Evolutionary conservation across 2,329 filamentous ascomycete genomes (phyloP).

Genomic region (Diaporthe vexans): DNA sequence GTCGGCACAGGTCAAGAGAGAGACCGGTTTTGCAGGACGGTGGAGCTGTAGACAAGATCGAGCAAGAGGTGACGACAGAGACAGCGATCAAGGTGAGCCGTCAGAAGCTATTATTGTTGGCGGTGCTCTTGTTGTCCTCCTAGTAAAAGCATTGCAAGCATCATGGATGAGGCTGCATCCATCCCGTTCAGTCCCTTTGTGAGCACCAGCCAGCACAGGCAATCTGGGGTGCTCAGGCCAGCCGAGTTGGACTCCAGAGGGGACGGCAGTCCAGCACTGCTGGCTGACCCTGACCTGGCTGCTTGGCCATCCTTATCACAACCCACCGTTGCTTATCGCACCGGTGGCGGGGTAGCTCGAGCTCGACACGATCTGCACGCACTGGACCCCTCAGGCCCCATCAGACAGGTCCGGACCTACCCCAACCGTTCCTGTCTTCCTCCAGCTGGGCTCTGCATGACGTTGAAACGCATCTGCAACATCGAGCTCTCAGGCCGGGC

Average conservation of each 20-base stretch:
- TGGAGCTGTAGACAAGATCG: not conserved
- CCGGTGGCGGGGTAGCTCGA: slow-evolving; percentile 30
- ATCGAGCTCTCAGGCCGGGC: not conserved
- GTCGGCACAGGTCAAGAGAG: not conserved
- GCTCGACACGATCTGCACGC: slow-evolving; percentile 28
- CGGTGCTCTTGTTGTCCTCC: not conserved
- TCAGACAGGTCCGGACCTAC: slow-evolving; percentile 11
- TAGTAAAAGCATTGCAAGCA: not conserved
- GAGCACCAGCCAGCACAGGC: no score
- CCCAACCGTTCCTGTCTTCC: slow-evolving; percentile 21
- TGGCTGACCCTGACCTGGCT: not conserved
- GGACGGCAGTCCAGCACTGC: no score
- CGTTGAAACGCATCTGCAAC: slow-evolving; percentile 32
- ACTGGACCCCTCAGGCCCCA: slow-evolving; percentile 17
- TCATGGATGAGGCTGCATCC: slow-evolving; percentile 15
- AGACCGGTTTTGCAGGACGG: not conserved
- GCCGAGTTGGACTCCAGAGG: not conserved
- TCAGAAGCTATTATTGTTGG: not conserved
- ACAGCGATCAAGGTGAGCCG: not conserved
- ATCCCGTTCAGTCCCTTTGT: not conserved
- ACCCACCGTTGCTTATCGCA: not conserved
- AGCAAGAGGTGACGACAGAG: not conserved
- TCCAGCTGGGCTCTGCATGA: slow-evolving; percentile 1
- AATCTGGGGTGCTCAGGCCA: slow-evolving; percentile 7
- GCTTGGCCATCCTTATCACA: slow-evolving; percentile 2